phyloP scores from a whole-genome alignment of 495 filamentous ascomycete genomes.

The Trichoderma orchidacearum region DNA sequence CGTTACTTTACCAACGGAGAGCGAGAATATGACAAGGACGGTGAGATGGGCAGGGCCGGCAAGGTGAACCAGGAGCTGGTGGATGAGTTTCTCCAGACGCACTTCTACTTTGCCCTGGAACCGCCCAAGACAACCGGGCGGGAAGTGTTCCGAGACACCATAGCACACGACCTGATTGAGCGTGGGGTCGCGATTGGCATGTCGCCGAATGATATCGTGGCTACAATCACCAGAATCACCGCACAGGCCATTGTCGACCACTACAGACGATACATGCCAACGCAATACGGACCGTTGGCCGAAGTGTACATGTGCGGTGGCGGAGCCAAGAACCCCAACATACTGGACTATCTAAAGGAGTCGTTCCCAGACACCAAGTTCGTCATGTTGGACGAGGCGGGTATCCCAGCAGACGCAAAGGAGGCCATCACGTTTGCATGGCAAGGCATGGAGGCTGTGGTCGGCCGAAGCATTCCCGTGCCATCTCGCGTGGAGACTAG shows the following conservation, averaged over 20 bases:
- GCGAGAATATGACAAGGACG: constrained; percentile 34
- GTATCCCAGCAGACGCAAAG: constrained; percentile 38
- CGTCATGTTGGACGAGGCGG: constrained; percentile 40
- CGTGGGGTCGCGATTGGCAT: constrained; percentile 29
- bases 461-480: constrained; percentile 37
- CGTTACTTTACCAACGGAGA: constrained; percentile 30
- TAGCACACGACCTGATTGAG: constrained; percentile 32
- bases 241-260: constrained; percentile 42
- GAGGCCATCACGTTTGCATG: constrained; percentile 45
- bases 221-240: constrained; percentile 42
- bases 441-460: constrained; percentile 40
- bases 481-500: constrained; percentile 36
- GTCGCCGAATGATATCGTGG: constrained; percentile 34
- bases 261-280: constrained; percentile 36
- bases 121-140: constrained; percentile 46
- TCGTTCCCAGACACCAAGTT: constrained; percentile 34
- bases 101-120: constrained; percentile 33
- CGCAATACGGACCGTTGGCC: constrained; percentile 22
- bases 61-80: constrained; percentile 38
- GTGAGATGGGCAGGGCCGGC: constrained; percentile 36
- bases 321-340: constrained; percentile 43
- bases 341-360: constrained; percentile 33
- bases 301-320: constrained; percentile 50
- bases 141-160: constrained; percentile 42
- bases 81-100: constrained; percentile 30